phyloP scores from a whole-genome alignment of 2,329 filamentous ascomycete species.

The Graphilbum sp. region DNA sequence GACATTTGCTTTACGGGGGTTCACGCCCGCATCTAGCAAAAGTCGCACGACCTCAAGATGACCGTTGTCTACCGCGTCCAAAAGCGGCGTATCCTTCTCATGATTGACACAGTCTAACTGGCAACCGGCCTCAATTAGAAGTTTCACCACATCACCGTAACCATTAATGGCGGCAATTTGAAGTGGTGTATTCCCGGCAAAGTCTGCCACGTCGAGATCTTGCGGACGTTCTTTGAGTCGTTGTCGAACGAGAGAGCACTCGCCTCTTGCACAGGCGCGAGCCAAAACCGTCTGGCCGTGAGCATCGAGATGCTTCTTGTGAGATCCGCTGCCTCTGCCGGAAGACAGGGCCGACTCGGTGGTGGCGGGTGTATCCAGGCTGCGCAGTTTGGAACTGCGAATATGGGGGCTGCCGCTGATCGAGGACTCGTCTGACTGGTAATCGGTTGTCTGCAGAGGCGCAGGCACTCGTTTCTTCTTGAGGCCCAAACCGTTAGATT shows the following conservation, averaged over 20 bases:
- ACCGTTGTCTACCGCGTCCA: slow-evolving; percentile 93
- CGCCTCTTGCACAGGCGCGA: slow-evolving; percentile 75
- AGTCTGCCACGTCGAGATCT: slow-evolving; percentile 78
- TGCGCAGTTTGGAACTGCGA: slow-evolving; percentile 40
- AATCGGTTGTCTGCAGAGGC: slow-evolving; percentile 45
- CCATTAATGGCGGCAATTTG: slow-evolving; percentile 87
- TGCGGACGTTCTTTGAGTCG: slow-evolving; percentile 65
- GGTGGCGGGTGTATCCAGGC: slow-evolving; percentile 36
- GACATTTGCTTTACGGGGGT: slow-evolving; percentile 82
- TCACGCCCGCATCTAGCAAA: slow-evolving; percentile 71
- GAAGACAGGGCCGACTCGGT: slow-evolving; percentile 48
- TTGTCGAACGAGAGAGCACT: slow-evolving; percentile 61
- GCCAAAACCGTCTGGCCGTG: slow-evolving; percentile 84
- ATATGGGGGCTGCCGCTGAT: slow-evolving; percentile 42
- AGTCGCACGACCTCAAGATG: slow-evolving; percentile 79
- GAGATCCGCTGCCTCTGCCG: slow-evolving; percentile 46
- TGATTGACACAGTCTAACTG: slow-evolving; percentile 65
- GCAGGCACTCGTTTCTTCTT: slow-evolving; percentile 48
- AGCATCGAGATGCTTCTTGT: slow-evolving; percentile 80
- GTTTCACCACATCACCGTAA: slow-evolving; percentile 70
- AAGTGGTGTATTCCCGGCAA: slow-evolving; percentile 89
- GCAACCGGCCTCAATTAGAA: slow-evolving; percentile 72
- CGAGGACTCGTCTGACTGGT: slow-evolving; percentile 52
- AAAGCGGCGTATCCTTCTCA: slow-evolving; percentile 80
- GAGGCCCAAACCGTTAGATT: slow-evolving; percentile 36